phyloP scores from a whole-genome alignment of 306 rosid genomes.

The Gastrolobium villosum region DNA sequence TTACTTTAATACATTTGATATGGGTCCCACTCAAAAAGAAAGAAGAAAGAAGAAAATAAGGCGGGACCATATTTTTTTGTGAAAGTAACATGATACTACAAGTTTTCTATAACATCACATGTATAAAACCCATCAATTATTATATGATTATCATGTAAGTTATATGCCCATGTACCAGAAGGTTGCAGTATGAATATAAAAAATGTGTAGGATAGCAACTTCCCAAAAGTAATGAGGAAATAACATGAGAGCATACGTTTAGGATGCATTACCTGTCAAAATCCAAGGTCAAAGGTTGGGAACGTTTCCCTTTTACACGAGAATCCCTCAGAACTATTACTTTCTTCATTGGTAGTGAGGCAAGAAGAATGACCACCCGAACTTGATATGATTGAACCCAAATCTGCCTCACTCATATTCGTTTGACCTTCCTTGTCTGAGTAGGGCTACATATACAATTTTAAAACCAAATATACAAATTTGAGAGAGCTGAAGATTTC shows the following conservation, averaged over 20 bases:
- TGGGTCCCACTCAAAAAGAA: too few relatives aligned
- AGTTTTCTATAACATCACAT: too few relatives aligned
- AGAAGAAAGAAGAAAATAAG: too few relatives aligned
- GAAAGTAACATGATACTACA: too few relatives aligned
- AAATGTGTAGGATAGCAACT: background rate
- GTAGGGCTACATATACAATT: constrained; percentile 47
- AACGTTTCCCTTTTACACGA: constrained; percentile 45
- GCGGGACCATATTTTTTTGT: too few relatives aligned
- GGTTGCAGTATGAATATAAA: constrained; percentile 8
- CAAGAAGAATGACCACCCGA: constrained; percentile 39
- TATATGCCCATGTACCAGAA: background rate
- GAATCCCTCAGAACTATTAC: constrained; percentile 47
- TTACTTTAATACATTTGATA: too few relatives aligned
- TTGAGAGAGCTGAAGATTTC: constrained; percentile 39
- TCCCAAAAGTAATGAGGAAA: background rate
- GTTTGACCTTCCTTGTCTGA: constrained; percentile 55
- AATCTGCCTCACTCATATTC: constrained; percentile 45
- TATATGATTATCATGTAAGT: constrained; percentile 15
- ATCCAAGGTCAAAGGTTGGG: constrained; percentile 88
- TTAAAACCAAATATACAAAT: constrained; percentile 32
- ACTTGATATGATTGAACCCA: constrained; percentile 41
- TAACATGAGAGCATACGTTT: background rate
- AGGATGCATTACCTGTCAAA: constrained; percentile 57
- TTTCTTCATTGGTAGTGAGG: constrained; percentile 42
- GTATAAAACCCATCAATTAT: too few relatives aligned